Conservation (phyloP, 2,329 filamentous ascomycete genomes). For the Acarospora socialis region DNA sequence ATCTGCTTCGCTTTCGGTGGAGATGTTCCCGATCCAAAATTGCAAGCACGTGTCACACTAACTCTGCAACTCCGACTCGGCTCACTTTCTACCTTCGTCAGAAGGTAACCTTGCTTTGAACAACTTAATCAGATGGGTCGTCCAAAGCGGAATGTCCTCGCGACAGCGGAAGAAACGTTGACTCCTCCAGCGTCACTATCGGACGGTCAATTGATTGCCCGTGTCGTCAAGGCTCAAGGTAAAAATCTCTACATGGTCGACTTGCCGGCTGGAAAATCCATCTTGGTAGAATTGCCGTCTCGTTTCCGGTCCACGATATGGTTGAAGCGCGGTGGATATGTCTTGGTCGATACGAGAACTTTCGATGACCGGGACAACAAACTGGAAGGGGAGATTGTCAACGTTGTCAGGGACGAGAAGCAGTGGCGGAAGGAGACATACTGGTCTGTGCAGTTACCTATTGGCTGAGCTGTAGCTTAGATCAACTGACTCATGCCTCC, state of each 20-base stretch:
- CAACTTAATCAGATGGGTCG: constrained; percentile 44
- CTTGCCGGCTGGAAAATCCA: constrained; percentile 46
- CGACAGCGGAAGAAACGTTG: constrained; percentile 60
- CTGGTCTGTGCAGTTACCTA: constrained; percentile 44
- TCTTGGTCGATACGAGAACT: constrained; percentile 60
- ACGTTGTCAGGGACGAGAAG: constrained; percentile 83
- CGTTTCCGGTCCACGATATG: constrained; percentile 86
- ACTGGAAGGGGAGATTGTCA: constrained; percentile 77
- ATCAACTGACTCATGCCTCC: constrained; percentile 7
- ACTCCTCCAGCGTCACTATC: constrained; percentile 41
- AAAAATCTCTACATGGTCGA: constrained; percentile 79
- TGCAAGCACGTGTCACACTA: no score
- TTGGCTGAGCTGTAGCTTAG: constrained; percentile 1
- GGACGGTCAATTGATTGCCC: constrained; percentile 51
- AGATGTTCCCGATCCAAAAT: background rate
- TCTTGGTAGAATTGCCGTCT: constrained; percentile 69
- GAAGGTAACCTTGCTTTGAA: background rate
- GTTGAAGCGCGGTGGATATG: constrained; percentile 80
- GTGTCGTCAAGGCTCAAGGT: constrained; percentile 67
- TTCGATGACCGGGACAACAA: constrained; percentile 58
- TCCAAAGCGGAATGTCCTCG: constrained; percentile 62
- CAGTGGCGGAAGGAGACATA: constrained; percentile 78
- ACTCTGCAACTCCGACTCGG: background rate
- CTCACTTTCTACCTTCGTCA: background rate
- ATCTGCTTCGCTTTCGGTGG: background rate